These are phyloP conservation scores for Persicaria tinctoria DNA, from an alignment of 148 eudicot genomes.

Conservation along the genomic window DNA sequence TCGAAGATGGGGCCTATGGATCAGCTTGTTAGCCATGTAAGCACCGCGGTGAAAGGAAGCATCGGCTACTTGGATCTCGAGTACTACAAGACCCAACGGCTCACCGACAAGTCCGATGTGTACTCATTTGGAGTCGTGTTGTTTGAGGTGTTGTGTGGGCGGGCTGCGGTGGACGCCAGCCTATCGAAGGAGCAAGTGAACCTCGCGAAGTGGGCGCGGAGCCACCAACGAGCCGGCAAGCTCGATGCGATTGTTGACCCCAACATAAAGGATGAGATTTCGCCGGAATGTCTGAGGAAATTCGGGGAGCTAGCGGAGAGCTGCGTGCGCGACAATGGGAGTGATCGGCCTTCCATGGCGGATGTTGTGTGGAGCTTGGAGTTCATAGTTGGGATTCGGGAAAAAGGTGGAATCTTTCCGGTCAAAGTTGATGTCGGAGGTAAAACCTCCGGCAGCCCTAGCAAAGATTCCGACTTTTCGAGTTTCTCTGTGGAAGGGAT, in stretches of 20 bases:
- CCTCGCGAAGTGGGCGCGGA: constrained; percentile 74
- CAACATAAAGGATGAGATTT: constrained; percentile 27
- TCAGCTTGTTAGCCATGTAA: constrained; percentile 63
- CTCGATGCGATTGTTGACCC: constrained; percentile 63
- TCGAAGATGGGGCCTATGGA: constrained; percentile 61
- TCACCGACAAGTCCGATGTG: constrained; percentile 84
- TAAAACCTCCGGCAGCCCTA: too few species aligned
- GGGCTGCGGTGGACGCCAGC: constrained; percentile 77
- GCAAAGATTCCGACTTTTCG: too few species aligned
- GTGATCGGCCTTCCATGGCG: constrained; percentile 64
- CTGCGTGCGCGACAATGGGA: constrained; percentile 65
- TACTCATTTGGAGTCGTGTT: constrained; percentile 89
- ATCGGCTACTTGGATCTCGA: constrained; percentile 90
- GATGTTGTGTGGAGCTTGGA: constrained; percentile 37
- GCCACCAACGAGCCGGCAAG: constrained; percentile 56
- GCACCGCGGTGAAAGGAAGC: constrained; percentile 84
- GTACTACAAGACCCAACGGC: constrained; percentile 66
- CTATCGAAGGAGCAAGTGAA: constrained; percentile 70
- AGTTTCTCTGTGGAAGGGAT: too few species aligned
- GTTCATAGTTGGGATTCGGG: too few species aligned
- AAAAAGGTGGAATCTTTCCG: too few species aligned
- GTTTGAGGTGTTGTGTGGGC: constrained; percentile 70
- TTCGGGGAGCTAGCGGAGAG: constrained; percentile 57
- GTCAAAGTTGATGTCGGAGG: too few species aligned
- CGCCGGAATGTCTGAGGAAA: constrained; percentile 56